Evolutionary conservation across 768 basidiomycete species (phyloP).

Genomic region (Lenzites betulinus): DNA sequence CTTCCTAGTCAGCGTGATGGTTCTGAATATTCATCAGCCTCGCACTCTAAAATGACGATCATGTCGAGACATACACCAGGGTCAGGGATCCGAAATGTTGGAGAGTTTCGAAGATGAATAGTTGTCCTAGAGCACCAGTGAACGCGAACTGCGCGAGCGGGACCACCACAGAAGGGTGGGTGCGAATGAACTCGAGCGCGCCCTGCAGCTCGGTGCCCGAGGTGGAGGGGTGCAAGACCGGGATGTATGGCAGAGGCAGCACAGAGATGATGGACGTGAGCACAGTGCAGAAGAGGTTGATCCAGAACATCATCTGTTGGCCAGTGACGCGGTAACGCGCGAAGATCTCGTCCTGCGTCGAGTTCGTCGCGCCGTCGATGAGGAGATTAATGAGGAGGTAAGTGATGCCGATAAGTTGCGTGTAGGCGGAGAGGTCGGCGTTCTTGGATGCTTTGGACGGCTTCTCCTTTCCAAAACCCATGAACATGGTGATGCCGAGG

Average conservation of each 20-base stretch:
- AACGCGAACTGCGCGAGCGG: constrained; percentile 85
- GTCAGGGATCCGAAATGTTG: constrained; percentile 91
- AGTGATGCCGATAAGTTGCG: constrained; percentile 67
- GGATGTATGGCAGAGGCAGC: constrained; percentile 78
- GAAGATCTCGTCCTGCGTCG: constrained; percentile 97
- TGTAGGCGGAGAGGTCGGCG: constrained; percentile 46
- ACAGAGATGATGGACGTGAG: constrained; percentile 69
- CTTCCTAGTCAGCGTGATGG: constrained; percentile 94
- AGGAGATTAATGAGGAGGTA: constrained; percentile 86
- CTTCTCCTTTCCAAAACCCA: constrained; percentile 78
- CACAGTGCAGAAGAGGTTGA: constrained; percentile 84
- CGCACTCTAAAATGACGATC: constrained; percentile 8
- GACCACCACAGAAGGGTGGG: constrained; percentile 71
- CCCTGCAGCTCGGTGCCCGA: constrained; percentile 64
- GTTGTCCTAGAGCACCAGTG: constrained; percentile 91
- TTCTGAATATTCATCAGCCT: constrained; percentile 46
- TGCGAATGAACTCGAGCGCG: constrained; percentile 71
- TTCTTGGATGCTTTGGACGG: constrained; percentile 35
- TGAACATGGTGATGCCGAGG: constrained; percentile 88
- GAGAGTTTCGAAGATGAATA: constrained; percentile 97
- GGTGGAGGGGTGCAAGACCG: constrained; percentile 73
- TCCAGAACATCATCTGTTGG: constrained; percentile 99
- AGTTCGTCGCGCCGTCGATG: constrained; percentile 92
- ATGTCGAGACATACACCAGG: constrained; percentile 62
- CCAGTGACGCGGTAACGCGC: constrained; percentile 71